Evolutionary conservation across 805 yeast species (phyloP).

Genomic region (Wickerhamomyces rabaulensis): DNA sequence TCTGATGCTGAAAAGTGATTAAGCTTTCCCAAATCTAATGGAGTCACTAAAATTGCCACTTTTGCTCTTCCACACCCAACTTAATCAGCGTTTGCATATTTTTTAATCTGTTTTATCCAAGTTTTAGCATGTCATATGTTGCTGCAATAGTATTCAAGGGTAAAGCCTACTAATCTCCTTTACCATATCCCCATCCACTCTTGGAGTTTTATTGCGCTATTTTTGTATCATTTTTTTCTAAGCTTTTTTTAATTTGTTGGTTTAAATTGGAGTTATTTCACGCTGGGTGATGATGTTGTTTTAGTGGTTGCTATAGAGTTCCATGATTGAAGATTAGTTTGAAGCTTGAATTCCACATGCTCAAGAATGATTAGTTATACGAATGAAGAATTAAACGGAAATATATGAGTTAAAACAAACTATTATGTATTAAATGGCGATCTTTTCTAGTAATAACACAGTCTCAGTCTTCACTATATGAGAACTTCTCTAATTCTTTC

Average conservation of each 20-base stretch:
- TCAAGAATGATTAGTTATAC: not conserved
- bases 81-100: not conserved
- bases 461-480: slow-evolving; percentile 8
- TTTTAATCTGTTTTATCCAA: not conserved
- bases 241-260: not conserved
- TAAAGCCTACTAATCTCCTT: not conserved
- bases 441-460: not conserved
- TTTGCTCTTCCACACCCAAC: not conserved
- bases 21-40: not conserved
- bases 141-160: not conserved
- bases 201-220: not conserved
- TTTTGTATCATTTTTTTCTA: not conserved
- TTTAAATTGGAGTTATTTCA: not conserved
- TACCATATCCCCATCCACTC: not conserved
- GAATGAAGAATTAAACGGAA: not conserved
- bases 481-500: slow-evolving; percentile 17
- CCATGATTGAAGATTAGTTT: not conserved
- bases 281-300: not conserved
- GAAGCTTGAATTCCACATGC: not conserved
- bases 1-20: slow-evolving; percentile 26
- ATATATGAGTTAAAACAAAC: not conserved
- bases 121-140: not conserved
- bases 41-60: not conserved
- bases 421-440: not conserved
- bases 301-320: not conserved